phyloP scores from a whole-genome alignment of 1,284 basidiomycete species.

The Earliella scabrosa region DNA sequence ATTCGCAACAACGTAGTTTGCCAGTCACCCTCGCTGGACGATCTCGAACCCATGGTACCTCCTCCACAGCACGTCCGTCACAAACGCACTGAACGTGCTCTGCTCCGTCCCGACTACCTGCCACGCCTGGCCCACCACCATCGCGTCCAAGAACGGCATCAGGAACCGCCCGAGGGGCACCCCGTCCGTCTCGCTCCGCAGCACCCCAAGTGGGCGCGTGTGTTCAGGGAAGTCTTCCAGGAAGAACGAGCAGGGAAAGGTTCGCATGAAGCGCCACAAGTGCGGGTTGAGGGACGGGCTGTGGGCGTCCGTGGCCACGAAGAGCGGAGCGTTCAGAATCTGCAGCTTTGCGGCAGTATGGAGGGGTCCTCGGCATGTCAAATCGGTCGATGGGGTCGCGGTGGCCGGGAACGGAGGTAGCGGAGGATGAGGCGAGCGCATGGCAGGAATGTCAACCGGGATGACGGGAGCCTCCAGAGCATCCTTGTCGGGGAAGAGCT shows the following conservation, averaged over 20 bases:
- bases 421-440: constrained; percentile 29
- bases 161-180: constrained; percentile 54
- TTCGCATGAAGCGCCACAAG: constrained; percentile 51
- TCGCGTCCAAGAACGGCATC: constrained; percentile 69
- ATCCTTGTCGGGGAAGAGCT: constrained; percentile 23
- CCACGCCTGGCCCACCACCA: constrained; percentile 62
- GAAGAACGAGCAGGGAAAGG: constrained; percentile 76
- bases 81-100: constrained; percentile 76
- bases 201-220: constrained; percentile 40
- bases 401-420: constrained; percentile 27
- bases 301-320: constrained; percentile 70
- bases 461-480: constrained; percentile 19
- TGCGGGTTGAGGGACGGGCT: constrained; percentile 49
- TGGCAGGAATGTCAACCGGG: constrained; percentile 20
- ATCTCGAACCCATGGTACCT: constrained; percentile 57
- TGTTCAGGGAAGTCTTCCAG: constrained; percentile 55
- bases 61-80: constrained; percentile 71
- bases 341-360: constrained; percentile 40
- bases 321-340: constrained; percentile 65
- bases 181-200: constrained; percentile 58
- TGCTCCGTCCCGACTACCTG: constrained; percentile 67
- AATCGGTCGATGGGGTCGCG: constrained; percentile 19
- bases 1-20: too few species aligned
- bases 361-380: constrained; percentile 38
- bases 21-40: constrained; percentile 51